These are phyloP conservation scores for Aspergillus mulundensis DNA, from an alignment of 495 filamentous ascomycete species.

Conservation along the genomic window DNA sequence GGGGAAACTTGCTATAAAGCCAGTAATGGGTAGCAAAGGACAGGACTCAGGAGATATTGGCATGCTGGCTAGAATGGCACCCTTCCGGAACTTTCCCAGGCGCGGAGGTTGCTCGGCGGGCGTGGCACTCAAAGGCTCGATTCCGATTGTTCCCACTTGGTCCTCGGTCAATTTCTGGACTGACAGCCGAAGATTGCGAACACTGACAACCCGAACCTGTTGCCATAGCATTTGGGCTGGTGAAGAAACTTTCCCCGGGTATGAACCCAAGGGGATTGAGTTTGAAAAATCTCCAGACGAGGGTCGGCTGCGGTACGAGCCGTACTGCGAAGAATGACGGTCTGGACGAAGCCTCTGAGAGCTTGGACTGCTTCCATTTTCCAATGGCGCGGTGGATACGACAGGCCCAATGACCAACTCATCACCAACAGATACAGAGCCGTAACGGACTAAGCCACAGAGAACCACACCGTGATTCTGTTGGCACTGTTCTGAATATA, in stretches of 20 bases:
- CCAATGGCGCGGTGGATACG: constrained; percentile 30
- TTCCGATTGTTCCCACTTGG: constrained; percentile 86
- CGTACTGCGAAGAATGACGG: constrained; percentile 16
- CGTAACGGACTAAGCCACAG: constrained; percentile 77
- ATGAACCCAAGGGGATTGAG: constrained; percentile 26
- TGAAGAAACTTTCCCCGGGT: constrained; percentile 26
- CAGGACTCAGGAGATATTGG: constrained; percentile 37
- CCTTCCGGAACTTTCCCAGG: constrained; percentile 63
- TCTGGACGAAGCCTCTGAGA: constrained; percentile 20
- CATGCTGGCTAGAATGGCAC: constrained; percentile 72
- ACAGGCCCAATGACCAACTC: constrained; percentile 78
- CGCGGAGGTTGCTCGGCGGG: constrained; percentile 22
- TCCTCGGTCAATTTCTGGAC: constrained; percentile 71
- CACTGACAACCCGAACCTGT: constrained; percentile 71
- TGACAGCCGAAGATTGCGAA: constrained; percentile 82
- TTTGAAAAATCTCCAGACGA: constrained; percentile 32
- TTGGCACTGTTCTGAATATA: constrained; percentile 38
- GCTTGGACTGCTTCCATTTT: constrained; percentile 18
- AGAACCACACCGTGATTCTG: constrained; percentile 61
- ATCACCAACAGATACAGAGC: constrained; percentile 73
- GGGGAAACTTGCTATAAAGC: constrained; percentile 46
- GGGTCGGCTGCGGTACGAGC: constrained; percentile 28
- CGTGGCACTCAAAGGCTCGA: constrained; percentile 51
- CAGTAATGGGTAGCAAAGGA: constrained; percentile 41
- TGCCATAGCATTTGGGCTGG: constrained; percentile 58